Percentiles rank a stretch among this genome's conserved stretches.
phyloP scores from a whole-genome alignment of 1,284 basidiomycete species.

The Ganoderma lingzhi region DNA sequence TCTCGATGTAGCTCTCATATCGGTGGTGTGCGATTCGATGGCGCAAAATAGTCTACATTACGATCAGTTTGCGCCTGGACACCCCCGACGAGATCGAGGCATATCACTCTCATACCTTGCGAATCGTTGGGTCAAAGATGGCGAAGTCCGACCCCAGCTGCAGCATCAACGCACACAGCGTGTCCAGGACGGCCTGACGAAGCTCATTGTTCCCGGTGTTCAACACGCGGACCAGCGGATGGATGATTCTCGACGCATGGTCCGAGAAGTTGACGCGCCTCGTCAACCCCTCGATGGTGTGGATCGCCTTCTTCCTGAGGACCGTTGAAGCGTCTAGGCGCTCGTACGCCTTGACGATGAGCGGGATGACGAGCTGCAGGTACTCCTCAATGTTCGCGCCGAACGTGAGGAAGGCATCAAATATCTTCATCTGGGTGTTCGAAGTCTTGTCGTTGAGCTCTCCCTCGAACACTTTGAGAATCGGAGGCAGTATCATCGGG shows the following conservation, averaged over 20 bases:
- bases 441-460: constrained; percentile 84
- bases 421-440: constrained; percentile 88
- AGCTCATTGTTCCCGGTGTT: constrained; percentile 85
- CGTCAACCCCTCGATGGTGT: constrained; percentile 92
- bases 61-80: neutral
- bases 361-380: constrained; percentile 95
- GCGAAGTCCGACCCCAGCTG: constrained; percentile 98
- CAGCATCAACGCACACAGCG: constrained; percentile 90
- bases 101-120: constrained; percentile 70
- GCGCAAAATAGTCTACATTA: constrained; percentile 72
- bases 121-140: constrained; percentile 96
- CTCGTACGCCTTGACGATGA: constrained; percentile 94
- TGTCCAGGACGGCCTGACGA: constrained; percentile 90
- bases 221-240: constrained; percentile 92
- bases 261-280: constrained; percentile 98
- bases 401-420: constrained; percentile 95
- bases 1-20: constrained; percentile 91
- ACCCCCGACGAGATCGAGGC: neutral
- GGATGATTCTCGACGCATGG: constrained; percentile 96
- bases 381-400: constrained; percentile 98
- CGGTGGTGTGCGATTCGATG: constrained; percentile 86
- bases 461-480: constrained; percentile 92
- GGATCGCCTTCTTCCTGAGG: constrained; percentile 89
- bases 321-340: constrained; percentile 78
- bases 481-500: constrained; percentile 90